Evolutionary conservation across 805 yeast genomes (phyloP).

Genomic region (Saccharomyces mikatae): DNA sequence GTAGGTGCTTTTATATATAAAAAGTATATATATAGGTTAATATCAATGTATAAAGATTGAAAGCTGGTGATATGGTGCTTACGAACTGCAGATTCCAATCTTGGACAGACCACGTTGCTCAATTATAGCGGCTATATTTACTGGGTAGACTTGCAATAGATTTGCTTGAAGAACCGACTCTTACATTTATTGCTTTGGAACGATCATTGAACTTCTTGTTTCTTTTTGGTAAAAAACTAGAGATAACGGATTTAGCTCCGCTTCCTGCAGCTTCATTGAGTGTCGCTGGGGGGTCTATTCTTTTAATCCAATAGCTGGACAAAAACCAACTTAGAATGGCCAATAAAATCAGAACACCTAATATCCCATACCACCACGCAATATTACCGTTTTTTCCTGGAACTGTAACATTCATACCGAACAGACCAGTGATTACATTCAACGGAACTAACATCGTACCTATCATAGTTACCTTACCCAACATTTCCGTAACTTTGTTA

Average conservation of each 20-base stretch:
- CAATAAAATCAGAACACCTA: slow-evolving; percentile 40
- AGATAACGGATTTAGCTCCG: slow-evolving; percentile 31
- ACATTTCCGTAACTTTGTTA: slow-evolving; percentile 70
- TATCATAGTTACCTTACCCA: slow-evolving; percentile 75
- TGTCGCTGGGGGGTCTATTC: slow-evolving; percentile 24
- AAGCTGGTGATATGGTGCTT: no score
- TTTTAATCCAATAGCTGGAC: slow-evolving; percentile 35
- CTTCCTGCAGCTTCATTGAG: slow-evolving; percentile 29
- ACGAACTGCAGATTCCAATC: neutral
- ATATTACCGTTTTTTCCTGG: slow-evolving; percentile 50
- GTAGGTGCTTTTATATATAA: no score
- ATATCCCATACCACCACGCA: slow-evolving; percentile 58
- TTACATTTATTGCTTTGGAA: neutral
- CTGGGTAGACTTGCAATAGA: slow-evolving; percentile 18
- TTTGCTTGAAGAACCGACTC: slow-evolving; percentile 3
- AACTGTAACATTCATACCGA: slow-evolving; percentile 85
- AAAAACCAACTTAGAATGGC: slow-evolving; percentile 31
- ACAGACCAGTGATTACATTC: slow-evolving; percentile 78
- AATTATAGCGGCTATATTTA: slow-evolving; percentile 15
- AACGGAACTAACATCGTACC: slow-evolving; percentile 85
- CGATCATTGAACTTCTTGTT: slow-evolving; percentile 1
- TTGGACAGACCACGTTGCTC: slow-evolving; percentile 7
- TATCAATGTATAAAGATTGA: no score
- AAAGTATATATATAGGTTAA: no score
- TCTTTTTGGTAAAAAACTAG: slow-evolving; percentile 17